A percentile compares a stretch with the other conserved stretches of the same genome.
phyloP scores from a whole-genome alignment of 1,284 basidiomycete genomes.

The Trametes versicolor region DNA sequence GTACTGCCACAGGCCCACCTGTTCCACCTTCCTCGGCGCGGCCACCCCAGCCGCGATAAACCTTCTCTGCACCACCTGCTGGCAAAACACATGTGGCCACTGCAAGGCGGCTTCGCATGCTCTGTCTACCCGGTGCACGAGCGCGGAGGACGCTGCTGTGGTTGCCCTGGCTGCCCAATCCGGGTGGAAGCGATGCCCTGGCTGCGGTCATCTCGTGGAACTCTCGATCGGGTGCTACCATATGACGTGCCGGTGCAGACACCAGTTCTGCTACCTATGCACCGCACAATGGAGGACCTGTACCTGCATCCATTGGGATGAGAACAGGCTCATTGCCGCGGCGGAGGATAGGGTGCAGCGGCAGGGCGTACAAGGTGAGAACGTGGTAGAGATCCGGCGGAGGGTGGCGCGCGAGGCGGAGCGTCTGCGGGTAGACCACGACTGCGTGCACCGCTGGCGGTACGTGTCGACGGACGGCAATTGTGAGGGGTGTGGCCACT shows the following conservation, averaged over 20 bases:
- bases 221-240: slow-evolving; percentile 52
- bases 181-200: slow-evolving; percentile 55
- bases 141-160: slow-evolving; percentile 50
- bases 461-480: slow-evolving; percentile 48
- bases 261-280: slow-evolving; percentile 57
- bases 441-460: slow-evolving; percentile 55
- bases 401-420: slow-evolving; percentile 48
- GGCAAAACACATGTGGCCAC: slow-evolving; percentile 48
- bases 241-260: slow-evolving; percentile 50
- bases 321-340: slow-evolving; percentile 48
- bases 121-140: slow-evolving; percentile 31
- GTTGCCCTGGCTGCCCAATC: slow-evolving; percentile 52
- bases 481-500: slow-evolving; percentile 55
- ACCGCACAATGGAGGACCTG: slow-evolving; percentile 63
- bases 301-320: slow-evolving; percentile 64
- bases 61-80: slow-evolving; percentile 51
- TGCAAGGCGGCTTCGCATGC: slow-evolving; percentile 55
- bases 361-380: slow-evolving; percentile 32
- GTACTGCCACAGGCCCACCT: slow-evolving; percentile 53
- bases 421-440: slow-evolving; percentile 53
- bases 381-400: slow-evolving; percentile 38
- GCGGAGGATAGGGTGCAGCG: slow-evolving; percentile 45
- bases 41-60: slow-evolving; percentile 33
- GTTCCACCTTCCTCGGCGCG: slow-evolving; percentile 63
- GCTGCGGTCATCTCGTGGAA: slow-evolving; percentile 50